phyloP scores from a whole-genome alignment of 164 flowering plant species.

The Buxus sempervirens region DNA sequence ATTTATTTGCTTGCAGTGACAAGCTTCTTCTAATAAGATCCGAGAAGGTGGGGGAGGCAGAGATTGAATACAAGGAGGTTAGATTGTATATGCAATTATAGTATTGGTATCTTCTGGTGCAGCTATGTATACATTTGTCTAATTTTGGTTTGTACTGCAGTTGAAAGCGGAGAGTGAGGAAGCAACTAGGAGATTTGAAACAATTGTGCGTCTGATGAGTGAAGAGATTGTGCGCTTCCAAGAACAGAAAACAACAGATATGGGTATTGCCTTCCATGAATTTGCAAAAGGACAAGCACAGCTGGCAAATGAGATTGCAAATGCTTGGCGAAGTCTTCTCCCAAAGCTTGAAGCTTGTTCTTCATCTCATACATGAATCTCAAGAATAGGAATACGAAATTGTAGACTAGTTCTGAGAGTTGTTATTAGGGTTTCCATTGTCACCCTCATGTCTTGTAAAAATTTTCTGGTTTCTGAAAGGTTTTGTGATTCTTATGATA shows the following conservation, averaged over 20 bases:
- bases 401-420: neutral
- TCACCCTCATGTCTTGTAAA: constrained; percentile 20
- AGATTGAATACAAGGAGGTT: constrained; percentile 73
- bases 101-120: neutral
- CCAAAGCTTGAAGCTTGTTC: constrained; percentile 88
- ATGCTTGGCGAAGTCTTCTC: constrained; percentile 88
- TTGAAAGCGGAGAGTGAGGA: constrained; percentile 83
- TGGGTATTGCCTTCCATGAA: constrained; percentile 88
- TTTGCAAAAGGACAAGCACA: constrained; percentile 91
- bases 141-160: constrained; percentile 37
- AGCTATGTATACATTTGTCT: constrained; percentile 14
- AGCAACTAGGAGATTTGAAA: constrained; percentile 71
- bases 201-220: constrained; percentile 66
- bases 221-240: constrained; percentile 85
- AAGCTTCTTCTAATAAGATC: constrained; percentile 79
- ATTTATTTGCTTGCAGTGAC: constrained; percentile 49
- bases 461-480: neutral
- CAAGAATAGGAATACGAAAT: neutral
- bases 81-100: constrained; percentile 7
- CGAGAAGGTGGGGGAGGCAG: constrained; percentile 75
- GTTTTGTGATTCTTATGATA: too few relatives aligned
- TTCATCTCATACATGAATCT: constrained; percentile 14
- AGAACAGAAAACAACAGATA: constrained; percentile 77
- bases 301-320: constrained; percentile 73
- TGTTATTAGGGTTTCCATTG: neutral